Evolutionary conservation across 768 basidiomycete species (phyloP).

Genomic region (Hortiboletus campestris): DNA sequence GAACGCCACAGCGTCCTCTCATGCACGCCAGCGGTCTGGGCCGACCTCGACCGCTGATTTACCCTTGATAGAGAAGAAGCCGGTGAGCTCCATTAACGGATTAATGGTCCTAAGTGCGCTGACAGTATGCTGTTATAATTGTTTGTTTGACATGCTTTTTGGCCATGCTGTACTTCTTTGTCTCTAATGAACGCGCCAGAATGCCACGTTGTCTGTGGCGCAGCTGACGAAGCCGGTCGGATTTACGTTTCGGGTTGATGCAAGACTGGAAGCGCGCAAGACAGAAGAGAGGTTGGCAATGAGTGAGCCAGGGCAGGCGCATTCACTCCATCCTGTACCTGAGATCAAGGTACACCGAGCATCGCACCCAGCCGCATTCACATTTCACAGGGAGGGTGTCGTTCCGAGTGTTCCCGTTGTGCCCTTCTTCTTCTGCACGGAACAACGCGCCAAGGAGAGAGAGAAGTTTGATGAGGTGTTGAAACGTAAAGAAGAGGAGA

Average conservation of each 20-base stretch:
- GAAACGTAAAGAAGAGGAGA: constrained; percentile 54
- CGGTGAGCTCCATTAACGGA: constrained; percentile 25
- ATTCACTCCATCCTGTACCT: constrained; percentile 38
- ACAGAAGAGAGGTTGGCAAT: constrained; percentile 30
- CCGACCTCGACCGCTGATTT: constrained; percentile 20
- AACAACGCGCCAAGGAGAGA: constrained; percentile 57
- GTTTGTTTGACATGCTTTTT: not conserved
- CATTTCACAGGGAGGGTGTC: constrained; percentile 46
- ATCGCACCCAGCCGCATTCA: constrained; percentile 35
- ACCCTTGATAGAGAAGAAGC: constrained; percentile 27
- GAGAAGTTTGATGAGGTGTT: constrained; percentile 61
- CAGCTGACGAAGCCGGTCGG: constrained; percentile 46
- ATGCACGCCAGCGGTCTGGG: constrained; percentile 11
- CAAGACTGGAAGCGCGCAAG: constrained; percentile 48
- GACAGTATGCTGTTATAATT: constrained; percentile 15
- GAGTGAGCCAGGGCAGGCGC: constrained; percentile 24
- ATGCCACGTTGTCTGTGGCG: constrained; percentile 25
- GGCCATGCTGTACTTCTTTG: constrained; percentile 18
- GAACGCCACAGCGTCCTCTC: not conserved
- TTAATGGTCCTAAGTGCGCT: constrained; percentile 24
- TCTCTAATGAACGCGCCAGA: constrained; percentile 15
- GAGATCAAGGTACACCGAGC: constrained; percentile 57
- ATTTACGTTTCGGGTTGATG: constrained; percentile 54
- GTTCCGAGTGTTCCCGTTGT: constrained; percentile 35
- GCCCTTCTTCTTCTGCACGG: constrained; percentile 50